Conservation (phyloP, 768 basidiomycete species). For the Mycena alexandri region DNA sequence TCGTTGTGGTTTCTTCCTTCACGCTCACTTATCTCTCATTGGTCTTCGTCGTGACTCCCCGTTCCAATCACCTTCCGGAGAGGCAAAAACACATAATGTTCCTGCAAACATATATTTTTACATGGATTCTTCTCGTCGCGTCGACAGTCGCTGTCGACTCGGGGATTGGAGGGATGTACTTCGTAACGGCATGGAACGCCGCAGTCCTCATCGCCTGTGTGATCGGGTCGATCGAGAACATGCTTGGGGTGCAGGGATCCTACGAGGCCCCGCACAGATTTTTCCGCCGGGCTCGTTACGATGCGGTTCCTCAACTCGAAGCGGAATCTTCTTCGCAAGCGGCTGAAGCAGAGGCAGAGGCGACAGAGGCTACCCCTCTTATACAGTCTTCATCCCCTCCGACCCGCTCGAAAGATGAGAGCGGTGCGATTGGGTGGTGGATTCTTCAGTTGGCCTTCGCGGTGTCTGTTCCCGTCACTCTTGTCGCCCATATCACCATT, state of each 20-base stretch:
- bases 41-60: slow-evolving; percentile 55
- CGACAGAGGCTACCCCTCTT: slow-evolving; percentile 71
- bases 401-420: slow-evolving; percentile 35
- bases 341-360: slow-evolving; percentile 50
- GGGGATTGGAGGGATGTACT: slow-evolving; percentile 67
- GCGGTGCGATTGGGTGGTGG: slow-evolving; percentile 61
- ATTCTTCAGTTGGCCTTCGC: slow-evolving; percentile 68
- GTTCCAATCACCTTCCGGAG: slow-evolving; percentile 47
- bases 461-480: slow-evolving; percentile 65
- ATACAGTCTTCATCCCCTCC: slow-evolving; percentile 44
- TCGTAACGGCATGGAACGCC: slow-evolving; percentile 67
- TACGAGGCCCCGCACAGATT: slow-evolving; percentile 28
- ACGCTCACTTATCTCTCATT: slow-evolving; percentile 64
- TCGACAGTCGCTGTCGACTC: slow-evolving; percentile 60
- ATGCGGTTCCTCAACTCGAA: slow-evolving; percentile 39
- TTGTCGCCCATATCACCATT: slow-evolving; percentile 64
- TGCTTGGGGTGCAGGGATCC: slow-evolving; percentile 34
- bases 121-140: slow-evolving; percentile 69
- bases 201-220: slow-evolving; percentile 60
- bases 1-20: slow-evolving; percentile 63
- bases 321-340: slow-evolving; percentile 24
- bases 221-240: slow-evolving; percentile 52
- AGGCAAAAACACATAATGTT: slow-evolving; percentile 66
- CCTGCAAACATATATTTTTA: slow-evolving; percentile 67
- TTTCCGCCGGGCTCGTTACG: slow-evolving; percentile 42